phyloP scores from a whole-genome alignment of 2,329 filamentous ascomycete species.

The Alternaria alternata region DNA sequence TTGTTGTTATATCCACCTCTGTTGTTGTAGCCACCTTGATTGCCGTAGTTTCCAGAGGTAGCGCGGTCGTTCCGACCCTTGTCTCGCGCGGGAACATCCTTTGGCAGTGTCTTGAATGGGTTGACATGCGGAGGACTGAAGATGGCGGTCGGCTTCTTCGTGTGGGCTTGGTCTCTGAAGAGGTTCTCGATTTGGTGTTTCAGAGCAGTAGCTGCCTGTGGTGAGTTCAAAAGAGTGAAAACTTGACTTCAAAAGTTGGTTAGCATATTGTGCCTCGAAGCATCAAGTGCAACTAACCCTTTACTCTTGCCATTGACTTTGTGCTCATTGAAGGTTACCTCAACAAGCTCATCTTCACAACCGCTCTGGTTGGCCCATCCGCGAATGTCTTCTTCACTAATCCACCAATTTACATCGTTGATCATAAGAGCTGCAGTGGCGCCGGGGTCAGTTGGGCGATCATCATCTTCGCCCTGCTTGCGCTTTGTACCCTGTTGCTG shows the following conservation, averaged over 20 bases:
- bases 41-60: slow-evolving; percentile 51
- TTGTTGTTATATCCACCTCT: slow-evolving; percentile 54
- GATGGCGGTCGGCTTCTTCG: slow-evolving; percentile 73
- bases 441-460: slow-evolving; percentile 64
- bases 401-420: slow-evolving; percentile 96
- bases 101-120: slow-evolving; percentile 89
- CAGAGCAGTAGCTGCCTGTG: slow-evolving; percentile 83
- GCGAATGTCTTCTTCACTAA: slow-evolving; percentile 85
- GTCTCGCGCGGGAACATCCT: slow-evolving; percentile 79
- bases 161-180: slow-evolving; percentile 63
- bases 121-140: slow-evolving; percentile 82
- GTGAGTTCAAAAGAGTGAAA: slow-evolving; percentile 83
- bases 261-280: slow-evolving; percentile 7
- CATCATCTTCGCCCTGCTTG: slow-evolving; percentile 63
- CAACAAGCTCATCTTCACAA: slow-evolving; percentile 84
- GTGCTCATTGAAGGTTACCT: slow-evolving; percentile 96
- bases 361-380: slow-evolving; percentile 83
- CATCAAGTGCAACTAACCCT: slow-evolving; percentile 68
- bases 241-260: slow-evolving; percentile 64
- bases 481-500: slow-evolving; percentile 68
- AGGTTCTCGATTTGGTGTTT: slow-evolving; percentile 82
- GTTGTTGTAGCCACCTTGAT: slow-evolving; percentile 58
- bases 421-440: slow-evolving; percentile 79
- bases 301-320: slow-evolving; percentile 99
- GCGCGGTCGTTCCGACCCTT: slow-evolving; percentile 69